Evolutionary conservation across 345 rosid genomes (phyloP).

Genomic region (Camelina hispida): DNA sequence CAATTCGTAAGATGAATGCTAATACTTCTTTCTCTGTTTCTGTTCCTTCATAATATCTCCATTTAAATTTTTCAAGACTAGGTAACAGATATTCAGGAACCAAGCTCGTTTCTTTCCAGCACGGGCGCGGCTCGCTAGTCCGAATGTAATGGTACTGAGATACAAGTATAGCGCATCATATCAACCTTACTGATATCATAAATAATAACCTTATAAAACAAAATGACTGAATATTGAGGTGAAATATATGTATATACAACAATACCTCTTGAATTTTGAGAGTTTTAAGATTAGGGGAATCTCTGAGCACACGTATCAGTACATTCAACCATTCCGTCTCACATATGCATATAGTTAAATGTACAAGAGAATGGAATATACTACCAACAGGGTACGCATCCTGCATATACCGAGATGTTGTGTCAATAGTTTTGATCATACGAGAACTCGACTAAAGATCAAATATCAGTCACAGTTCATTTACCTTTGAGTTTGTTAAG

Average conservation of each 20-base stretch:
- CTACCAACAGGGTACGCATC: background rate
- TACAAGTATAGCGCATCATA: background rate
- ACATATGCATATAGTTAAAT: constrained; percentile 6
- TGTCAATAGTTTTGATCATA: too few relatives aligned
- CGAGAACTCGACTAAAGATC: too few relatives aligned
- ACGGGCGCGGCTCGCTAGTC: background rate
- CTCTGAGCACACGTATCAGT: constrained; percentile 8
- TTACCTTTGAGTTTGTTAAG: too few relatives aligned
- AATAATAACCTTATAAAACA: background rate
- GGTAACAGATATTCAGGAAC: background rate
- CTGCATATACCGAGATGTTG: background rate
- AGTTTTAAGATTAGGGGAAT: background rate
- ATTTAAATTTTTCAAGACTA: background rate
- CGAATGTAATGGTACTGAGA: background rate
- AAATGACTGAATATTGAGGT: background rate
- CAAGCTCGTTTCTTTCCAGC: background rate
- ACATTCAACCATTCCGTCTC: constrained; percentile 8
- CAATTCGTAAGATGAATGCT: constrained; percentile 3
- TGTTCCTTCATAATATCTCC: constrained; percentile 10
- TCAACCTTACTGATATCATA: background rate
- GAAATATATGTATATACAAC: background rate
- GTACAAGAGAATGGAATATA: background rate
- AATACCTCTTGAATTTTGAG: background rate
- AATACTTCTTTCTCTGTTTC: constrained; percentile 1
- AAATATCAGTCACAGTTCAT: too few relatives aligned